Percentiles rank a stretch among this genome's conserved stretches.
Conservation (phyloP, 2,329 filamentous ascomycete genomes). For the Hymenoscyphus fraxineus region DNA sequence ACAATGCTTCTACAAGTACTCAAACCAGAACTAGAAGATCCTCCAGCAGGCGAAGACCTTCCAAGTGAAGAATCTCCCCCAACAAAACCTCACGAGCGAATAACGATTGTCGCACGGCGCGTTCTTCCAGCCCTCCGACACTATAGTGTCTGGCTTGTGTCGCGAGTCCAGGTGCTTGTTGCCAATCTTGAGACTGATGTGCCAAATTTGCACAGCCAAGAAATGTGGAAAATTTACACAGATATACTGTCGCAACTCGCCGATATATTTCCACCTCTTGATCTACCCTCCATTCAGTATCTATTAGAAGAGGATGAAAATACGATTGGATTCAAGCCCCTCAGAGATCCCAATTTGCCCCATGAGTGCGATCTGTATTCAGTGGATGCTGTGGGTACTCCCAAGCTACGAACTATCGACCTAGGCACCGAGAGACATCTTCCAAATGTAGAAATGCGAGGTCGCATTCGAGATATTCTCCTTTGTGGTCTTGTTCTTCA, state of each 20-base stretch:
- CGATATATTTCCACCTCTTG: conserved; percentile 54
- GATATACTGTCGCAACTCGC: conserved; percentile 56
- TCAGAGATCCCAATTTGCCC: conserved; percentile 46
- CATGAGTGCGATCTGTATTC: conserved; percentile 49
- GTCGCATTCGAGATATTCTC: conserved; percentile 59
- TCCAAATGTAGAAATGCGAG: conserved; percentile 62
- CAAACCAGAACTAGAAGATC: conserved; percentile 62
- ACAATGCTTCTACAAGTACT: conserved; percentile 67
- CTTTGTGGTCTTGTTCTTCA: conserved; percentile 57
- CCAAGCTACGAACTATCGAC: conserved; percentile 48
- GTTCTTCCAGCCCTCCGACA: conserved; percentile 61
- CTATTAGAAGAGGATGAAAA: conserved; percentile 66
- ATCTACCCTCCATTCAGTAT: conserved; percentile 55
- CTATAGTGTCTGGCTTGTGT: conserved; percentile 65
- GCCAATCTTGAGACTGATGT: conserved; percentile 51
- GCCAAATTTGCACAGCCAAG: conserved; percentile 54
- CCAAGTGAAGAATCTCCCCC: conserved; percentile 41
- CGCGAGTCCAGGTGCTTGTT: conserved; percentile 50
- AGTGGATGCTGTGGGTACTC: conserved; percentile 31
- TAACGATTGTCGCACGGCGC: conserved; percentile 56
- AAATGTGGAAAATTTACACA: conserved; percentile 65
- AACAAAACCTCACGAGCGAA: conserved; percentile 41
- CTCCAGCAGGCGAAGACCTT: conserved; percentile 36
- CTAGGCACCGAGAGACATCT: conserved; percentile 48
- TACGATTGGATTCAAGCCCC: conserved; percentile 61